Conservation (phyloP, 140 eudicot species). For the Anethum foeniculum region DNA sequence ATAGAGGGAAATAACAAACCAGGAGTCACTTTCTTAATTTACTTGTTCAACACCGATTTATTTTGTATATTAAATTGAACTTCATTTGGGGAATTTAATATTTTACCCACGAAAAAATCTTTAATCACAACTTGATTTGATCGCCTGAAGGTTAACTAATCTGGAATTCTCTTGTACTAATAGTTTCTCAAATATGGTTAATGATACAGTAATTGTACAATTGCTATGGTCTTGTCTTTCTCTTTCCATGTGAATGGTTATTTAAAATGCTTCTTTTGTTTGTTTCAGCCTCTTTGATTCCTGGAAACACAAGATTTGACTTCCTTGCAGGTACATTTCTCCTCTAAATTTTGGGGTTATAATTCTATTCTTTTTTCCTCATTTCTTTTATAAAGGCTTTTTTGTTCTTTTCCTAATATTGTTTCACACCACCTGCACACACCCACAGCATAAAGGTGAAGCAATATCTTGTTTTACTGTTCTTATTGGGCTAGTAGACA, state of each 20-base stretch:
- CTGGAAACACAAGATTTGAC: conserved; percentile 48
- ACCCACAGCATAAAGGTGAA: background rate
- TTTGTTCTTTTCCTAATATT: background rate
- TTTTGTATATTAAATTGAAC: background rate
- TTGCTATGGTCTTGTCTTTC: background rate
- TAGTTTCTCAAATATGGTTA: background rate
- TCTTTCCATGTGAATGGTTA: background rate
- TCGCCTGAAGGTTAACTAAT: background rate
- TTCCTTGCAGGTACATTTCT: conserved; percentile 63
- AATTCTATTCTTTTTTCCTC: background rate
- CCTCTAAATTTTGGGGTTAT: background rate
- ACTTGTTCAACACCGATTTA: background rate
- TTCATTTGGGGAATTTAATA: background rate
- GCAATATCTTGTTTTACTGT: too few relatives aligned
- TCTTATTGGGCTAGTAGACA: too few relatives aligned
- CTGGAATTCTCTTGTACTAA: background rate
- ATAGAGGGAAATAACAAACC: background rate
- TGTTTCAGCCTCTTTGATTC: conserved; percentile 56
- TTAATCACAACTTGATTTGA: background rate
- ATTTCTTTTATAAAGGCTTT: background rate
- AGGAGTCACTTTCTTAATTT: background rate
- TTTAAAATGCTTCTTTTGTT: conserved; percentile 11
- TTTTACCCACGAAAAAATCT: background rate
- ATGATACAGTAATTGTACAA: background rate
- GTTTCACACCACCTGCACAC: background rate